These are phyloP conservation scores for Amyloporia xantha DNA, from an alignment of 768 basidiomycete species.

Conservation along the genomic window DNA sequence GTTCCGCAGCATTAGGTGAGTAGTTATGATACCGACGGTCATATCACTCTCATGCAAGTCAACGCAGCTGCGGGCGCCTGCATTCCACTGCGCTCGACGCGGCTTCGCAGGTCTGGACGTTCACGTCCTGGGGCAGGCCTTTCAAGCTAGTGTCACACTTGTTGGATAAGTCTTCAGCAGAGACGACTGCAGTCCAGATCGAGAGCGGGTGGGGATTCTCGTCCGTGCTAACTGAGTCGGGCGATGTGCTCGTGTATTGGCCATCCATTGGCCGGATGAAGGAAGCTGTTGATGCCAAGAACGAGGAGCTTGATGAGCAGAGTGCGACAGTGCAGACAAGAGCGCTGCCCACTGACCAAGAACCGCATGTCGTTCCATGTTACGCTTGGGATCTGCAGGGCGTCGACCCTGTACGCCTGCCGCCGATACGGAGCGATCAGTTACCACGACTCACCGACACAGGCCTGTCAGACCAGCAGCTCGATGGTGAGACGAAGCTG, in stretches of 20 bases:
- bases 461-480: conserved; percentile 16
- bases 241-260: conserved; percentile 74
- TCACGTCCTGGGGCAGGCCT: conserved; percentile 73
- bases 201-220: conserved; percentile 81
- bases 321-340: conserved; percentile 27
- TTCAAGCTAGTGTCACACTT: conserved; percentile 44
- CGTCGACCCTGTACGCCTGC: conserved; percentile 51
- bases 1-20: no score
- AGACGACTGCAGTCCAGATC: conserved; percentile 51
- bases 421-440: conserved; percentile 46
- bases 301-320: conserved; percentile 40
- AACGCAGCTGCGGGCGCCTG: conserved; percentile 64
- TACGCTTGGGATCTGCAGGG: conserved; percentile 45
- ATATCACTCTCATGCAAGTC: not conserved
- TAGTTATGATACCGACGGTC: not conserved
- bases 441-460: no score
- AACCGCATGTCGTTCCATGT: conserved; percentile 47
- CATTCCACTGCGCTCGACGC: conserved; percentile 65
- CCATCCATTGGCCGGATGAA: conserved; percentile 44
- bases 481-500: conserved; percentile 37
- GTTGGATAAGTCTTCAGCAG: conserved; percentile 34
- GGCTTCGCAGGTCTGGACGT: conserved; percentile 59
- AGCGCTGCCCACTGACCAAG: conserved; percentile 21
- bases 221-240: conserved; percentile 63
- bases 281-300: conserved; percentile 30